phyloP scores from a whole-genome alignment of 2,329 filamentous ascomycete species.

The Tolypocladium ophioglossoides region DNA sequence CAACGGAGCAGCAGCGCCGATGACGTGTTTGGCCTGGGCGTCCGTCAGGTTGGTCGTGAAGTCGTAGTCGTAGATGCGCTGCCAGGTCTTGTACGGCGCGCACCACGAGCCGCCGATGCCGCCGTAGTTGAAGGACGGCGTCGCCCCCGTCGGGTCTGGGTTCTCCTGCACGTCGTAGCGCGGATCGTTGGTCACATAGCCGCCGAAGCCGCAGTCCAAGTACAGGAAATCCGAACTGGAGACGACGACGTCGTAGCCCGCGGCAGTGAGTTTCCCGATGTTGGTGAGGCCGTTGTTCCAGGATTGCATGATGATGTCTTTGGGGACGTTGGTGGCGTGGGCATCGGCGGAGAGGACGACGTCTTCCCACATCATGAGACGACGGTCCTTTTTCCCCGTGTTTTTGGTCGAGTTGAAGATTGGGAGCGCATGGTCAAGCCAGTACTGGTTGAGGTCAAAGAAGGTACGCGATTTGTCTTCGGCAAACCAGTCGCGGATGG shows the following conservation, averaged over 20 bases:
- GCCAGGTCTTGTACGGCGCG: constrained; percentile 48
- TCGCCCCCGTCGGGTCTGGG: constrained; percentile 25
- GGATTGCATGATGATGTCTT: constrained; percentile 39
- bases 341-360: constrained; percentile 30
- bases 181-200: constrained; percentile 42
- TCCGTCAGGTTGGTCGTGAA: constrained; percentile 38
- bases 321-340: constrained; percentile 34
- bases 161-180: constrained; percentile 44
- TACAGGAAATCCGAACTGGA: constrained; percentile 45
- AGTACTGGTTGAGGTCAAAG: constrained; percentile 41
- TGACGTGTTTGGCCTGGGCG: constrained; percentile 33
- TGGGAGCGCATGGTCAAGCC: constrained; percentile 39
- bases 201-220: constrained; percentile 44
- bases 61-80: constrained; percentile 49
- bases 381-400: constrained; percentile 27
- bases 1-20: constrained; percentile 40
- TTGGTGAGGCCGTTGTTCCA: constrained; percentile 44
- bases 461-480: constrained; percentile 30
- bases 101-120: constrained; percentile 46
- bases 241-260: constrained; percentile 44
- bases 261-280: constrained; percentile 37
- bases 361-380: constrained; percentile 48
- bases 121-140: constrained; percentile 42
- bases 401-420: constrained; percentile 27
- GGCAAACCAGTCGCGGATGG: constrained; percentile 37